Evolutionary conservation across 495 filamentous ascomycete species (phyloP).

Genomic region (Xylaria flabelliformis): DNA sequence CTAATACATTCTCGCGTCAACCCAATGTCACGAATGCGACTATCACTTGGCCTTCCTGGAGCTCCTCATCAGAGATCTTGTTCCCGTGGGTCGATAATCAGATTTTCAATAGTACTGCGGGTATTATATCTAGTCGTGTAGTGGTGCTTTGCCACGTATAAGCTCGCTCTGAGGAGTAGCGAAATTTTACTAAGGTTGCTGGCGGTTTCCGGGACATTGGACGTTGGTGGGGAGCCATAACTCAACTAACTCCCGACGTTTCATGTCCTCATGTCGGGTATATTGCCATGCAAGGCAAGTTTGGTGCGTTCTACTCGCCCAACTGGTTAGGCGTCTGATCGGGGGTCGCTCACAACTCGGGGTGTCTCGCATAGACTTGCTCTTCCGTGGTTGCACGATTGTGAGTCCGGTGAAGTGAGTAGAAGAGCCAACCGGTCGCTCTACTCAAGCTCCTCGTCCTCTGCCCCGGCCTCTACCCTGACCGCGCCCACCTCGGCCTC

Average conservation of each 20-base stretch:
- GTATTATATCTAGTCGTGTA: background rate
- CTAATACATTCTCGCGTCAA: background rate
- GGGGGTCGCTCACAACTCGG: background rate
- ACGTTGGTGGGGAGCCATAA: background rate
- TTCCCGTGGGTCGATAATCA: background rate
- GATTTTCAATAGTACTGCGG: background rate
- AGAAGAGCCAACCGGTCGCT: background rate
- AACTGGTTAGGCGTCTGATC: background rate
- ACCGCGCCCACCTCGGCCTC: constrained; percentile 57
- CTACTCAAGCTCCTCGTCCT: constrained; percentile 47
- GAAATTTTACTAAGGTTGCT: background rate
- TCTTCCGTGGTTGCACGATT: constrained; percentile 1
- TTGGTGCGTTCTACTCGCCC: background rate
- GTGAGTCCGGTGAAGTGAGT: background rate
- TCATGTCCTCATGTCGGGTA: constrained; percentile 3
- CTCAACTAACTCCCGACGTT: background rate
- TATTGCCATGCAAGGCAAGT: background rate
- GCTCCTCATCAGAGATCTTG: constrained; percentile 1
- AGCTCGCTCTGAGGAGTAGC: background rate
- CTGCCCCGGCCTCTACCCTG: constrained; percentile 62
- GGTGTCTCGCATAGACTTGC: background rate
- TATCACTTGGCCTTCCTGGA: constrained; percentile 4
- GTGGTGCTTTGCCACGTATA: background rate
- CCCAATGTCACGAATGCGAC: background rate
- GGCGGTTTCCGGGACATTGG: background rate